Percentiles rank a stretch among this genome's conserved stretches.
These are phyloP conservation scores for Plasmodium coatneyi DNA, from an alignment of 169 alveolate species.

Conservation along the genomic window DNA sequence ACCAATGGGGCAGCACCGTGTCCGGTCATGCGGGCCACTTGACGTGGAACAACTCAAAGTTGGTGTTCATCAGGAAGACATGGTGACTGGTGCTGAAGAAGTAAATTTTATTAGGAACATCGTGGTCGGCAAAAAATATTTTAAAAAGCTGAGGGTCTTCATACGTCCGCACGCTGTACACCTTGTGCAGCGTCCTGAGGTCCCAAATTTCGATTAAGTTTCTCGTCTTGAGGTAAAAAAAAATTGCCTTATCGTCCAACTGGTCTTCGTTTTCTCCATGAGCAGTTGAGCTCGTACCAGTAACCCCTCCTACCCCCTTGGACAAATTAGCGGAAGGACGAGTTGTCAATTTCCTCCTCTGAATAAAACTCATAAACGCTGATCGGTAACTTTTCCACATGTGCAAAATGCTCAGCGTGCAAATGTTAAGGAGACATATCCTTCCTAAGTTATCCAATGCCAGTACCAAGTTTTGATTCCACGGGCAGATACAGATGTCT, in stretches of 20 bases:
- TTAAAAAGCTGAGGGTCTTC: constrained; percentile 44
- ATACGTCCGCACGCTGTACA: constrained; percentile 34
- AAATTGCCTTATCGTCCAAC: constrained; percentile 34
- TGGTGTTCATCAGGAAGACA: constrained; percentile 42
- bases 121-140: constrained; percentile 27
- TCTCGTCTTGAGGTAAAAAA: constrained; percentile 54
- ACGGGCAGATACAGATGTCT: constrained; percentile 62
- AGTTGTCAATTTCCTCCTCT: not conserved
- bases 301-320: not conserved
- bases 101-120: constrained; percentile 27
- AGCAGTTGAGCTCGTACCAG: not conserved
- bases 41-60: constrained; percentile 33
- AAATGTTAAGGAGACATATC: constrained; percentile 24
- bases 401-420: constrained; percentile 36
- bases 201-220: constrained; percentile 69
- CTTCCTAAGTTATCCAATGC: constrained; percentile 66
- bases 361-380: constrained; percentile 60
- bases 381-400: constrained; percentile 73
- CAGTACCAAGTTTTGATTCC: constrained; percentile 40
- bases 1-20: not conserved
- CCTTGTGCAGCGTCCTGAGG: constrained; percentile 34
- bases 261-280: not conserved
- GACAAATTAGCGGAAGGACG: not conserved
- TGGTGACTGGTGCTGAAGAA: constrained; percentile 39
- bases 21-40: constrained; percentile 22